These are phyloP conservation scores for Monosiga brevicollis DNA, from an alignment of 78 protist species.

Conservation along the genomic window DNA sequence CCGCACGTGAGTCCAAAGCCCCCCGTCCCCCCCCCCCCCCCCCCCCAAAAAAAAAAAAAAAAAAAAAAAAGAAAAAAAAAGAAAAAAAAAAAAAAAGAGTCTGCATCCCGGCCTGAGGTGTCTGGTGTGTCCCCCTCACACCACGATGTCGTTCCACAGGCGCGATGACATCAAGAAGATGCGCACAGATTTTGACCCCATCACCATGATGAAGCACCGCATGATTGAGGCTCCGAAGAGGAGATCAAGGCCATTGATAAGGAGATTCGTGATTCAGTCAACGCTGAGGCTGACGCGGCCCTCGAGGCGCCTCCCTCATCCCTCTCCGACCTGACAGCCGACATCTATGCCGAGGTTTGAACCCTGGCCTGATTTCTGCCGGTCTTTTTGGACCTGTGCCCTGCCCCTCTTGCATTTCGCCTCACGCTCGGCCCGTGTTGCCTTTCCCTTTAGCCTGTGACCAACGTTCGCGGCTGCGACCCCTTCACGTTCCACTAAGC, in stretches of 20 bases:
- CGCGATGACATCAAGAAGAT: conserved; percentile 68
- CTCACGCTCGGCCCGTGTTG: not conserved
- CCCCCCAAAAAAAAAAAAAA: no score
- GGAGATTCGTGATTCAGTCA: conserved; percentile 26
- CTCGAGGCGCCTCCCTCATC: conserved; percentile 40
- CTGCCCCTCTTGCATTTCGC: not conserved
- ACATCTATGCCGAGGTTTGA: conserved; percentile 25
- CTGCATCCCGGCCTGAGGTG: no score
- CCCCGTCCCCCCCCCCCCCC: no score
- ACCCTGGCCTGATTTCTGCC: not conserved
- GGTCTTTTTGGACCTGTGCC: not conserved
- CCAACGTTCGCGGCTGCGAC: not conserved
- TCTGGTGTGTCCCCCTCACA: no score
- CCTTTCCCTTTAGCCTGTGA: not conserved
- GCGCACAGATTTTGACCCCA: conserved; percentile 59
- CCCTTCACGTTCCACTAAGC: conserved; percentile 6
- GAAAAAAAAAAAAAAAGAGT: no score
- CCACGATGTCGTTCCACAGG: no score
- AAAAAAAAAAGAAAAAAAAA: no score
- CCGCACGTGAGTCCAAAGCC: conserved; percentile 45
- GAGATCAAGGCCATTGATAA: conserved; percentile 61
- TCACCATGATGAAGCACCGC: conserved; percentile 26
- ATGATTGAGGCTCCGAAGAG: conserved; percentile 50
- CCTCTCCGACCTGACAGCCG: conserved; percentile 33
- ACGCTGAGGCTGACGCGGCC: conserved; percentile 63